phyloP scores from a whole-genome alignment of 148 eudicot genomes.

The Persicaria maculosa region DNA sequence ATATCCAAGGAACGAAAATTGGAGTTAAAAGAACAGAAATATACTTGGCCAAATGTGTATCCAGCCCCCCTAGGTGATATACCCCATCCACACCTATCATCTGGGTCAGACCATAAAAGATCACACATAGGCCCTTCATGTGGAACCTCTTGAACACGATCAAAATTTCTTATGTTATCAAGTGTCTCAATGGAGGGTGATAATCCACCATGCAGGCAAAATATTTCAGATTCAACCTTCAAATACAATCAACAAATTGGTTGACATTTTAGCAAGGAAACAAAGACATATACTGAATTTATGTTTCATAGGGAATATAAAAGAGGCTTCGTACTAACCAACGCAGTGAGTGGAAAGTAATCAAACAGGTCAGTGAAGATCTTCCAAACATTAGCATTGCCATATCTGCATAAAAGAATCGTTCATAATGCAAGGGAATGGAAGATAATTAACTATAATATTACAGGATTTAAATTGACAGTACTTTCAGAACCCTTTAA shows the following conservation, averaged over 20 bases:
- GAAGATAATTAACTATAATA: not conserved
- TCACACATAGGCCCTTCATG: slow-evolving; percentile 99
- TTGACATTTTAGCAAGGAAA: not conserved
- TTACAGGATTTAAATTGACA: not conserved
- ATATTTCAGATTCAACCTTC: slow-evolving; percentile 93
- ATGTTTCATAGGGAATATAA: not conserved
- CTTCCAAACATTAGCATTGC: slow-evolving; percentile 99
- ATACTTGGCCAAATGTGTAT: slow-evolving; percentile 93
- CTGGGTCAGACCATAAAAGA: slow-evolving; percentile 97
- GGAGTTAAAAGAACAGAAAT: not conserved
- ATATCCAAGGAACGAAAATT: not conserved
- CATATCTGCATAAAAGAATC: slow-evolving; percentile 51
- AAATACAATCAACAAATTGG: not conserved
- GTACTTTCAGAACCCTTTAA: not conserved
- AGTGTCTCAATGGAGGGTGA: slow-evolving; percentile 95
- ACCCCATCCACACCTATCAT: slow-evolving; percentile 98
- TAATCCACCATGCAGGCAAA: slow-evolving; percentile 94
- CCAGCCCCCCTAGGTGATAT: slow-evolving; percentile 98
- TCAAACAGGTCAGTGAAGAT: slow-evolving; percentile 94
- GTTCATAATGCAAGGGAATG: not conserved
- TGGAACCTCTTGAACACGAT: slow-evolving; percentile 98
- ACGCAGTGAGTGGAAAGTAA: slow-evolving; percentile 92
- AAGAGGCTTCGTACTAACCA: slow-evolving; percentile 45
- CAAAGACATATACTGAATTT: not conserved
- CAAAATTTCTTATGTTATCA: slow-evolving; percentile 86